Evolutionary conservation across 2,329 filamentous ascomycete species (phyloP), one percentile per base, ranked within the genome.

Genomic region (Colletotrichum sp.): DNA sequence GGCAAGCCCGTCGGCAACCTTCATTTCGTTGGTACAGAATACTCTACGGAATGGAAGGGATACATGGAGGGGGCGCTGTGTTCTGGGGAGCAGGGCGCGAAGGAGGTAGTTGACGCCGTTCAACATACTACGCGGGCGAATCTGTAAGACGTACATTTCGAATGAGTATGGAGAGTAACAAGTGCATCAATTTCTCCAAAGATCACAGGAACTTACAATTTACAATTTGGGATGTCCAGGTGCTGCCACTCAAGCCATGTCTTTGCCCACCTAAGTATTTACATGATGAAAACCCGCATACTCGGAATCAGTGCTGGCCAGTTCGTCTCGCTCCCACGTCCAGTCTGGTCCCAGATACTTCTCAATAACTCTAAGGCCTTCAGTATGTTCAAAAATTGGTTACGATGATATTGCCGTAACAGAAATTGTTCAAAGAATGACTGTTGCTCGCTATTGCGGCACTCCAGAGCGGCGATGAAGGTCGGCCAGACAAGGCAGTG

Each of bases 21-120:
- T 6, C 87, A 90, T 77, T 90, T 89, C 78, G 87, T 87, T 4
- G 88, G 88, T 0, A 90, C 88, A 0, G 88, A 90, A 80, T 87
- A 85, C 15, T 84, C 85, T 8, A 82, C 75, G 4, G 86, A 88
- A 64, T 90, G 88, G 89, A 88, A 88, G 71, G 88, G 88, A 0
- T 90, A 89, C 77, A 89, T 90, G 84, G 88, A 90, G 73, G 88
- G 88, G 7, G 88, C 88, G 1, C 82, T 90, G 27, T 79, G 85
- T 0, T 86, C 84, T 5, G 88, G 89, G 0, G 84, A 88, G 8
- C 75, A 78, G 84, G 27, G 85, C 0, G 87, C 87, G 1, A 80
- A 81, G 34, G 87, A 90, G 79, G 86, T 89, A 3, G 29, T 80
- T 9, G 71, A 82, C 9, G 72, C 78, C 4, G 22, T 82, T 11